Percentiles rank a stretch among this genome's conserved stretches.
Evolutionary conservation across 345 rosid genomes (phyloP).

Genomic region (Gossypium longicalyx): DNA sequence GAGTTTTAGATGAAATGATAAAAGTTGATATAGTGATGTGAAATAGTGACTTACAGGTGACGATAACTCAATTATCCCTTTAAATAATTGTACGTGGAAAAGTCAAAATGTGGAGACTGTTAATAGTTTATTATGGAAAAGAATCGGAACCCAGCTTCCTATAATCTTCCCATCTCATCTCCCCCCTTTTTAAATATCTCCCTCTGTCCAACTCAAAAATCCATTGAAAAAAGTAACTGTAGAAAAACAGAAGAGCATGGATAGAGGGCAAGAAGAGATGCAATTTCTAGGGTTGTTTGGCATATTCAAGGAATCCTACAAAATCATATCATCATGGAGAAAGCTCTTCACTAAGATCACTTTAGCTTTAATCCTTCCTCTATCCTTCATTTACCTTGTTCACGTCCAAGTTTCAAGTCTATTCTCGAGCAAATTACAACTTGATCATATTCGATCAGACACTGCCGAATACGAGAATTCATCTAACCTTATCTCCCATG

Average conservation of each 20-base stretch:
- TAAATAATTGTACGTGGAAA: no score
- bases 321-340: conserved; percentile 35
- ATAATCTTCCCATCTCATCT: background rate
- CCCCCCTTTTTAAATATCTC: background rate
- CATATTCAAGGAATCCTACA: conserved; percentile 43
- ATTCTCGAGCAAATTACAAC: conserved; percentile 21
- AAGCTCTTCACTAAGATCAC: conserved; percentile 48
- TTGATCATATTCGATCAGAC: conserved; percentile 20
- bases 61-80: no score
- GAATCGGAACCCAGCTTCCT: background rate
- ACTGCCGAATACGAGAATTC: conserved; percentile 24
- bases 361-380: conserved; percentile 48
- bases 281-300: conserved; percentile 47
- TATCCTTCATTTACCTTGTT: conserved; percentile 48
- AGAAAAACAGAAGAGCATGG: conserved; percentile 28
- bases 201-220: background rate
- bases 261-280: conserved; percentile 55
- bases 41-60: no score
- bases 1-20: no score
- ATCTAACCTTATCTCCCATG: conserved; percentile 25
- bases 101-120: background rate
- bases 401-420: conserved; percentile 32
- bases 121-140: background rate
- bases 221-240: background rate
- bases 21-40: no score